phyloP scores from a whole-genome alignment of 306 rosid species.

The Gynostemma pentaphyllum region DNA sequence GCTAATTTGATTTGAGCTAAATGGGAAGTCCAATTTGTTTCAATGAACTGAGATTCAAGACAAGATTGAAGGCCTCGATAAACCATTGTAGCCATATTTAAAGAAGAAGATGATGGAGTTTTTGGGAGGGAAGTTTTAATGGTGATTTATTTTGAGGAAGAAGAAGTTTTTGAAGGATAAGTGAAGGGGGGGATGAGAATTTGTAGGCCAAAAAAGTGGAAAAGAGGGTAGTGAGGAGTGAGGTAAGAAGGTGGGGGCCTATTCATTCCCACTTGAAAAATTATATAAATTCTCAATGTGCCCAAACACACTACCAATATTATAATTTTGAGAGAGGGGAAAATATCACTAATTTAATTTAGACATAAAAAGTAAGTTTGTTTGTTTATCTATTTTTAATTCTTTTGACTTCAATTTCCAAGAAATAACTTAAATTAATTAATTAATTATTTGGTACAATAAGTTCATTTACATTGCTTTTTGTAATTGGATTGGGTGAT shows the following conservation, averaged over 20 bases:
- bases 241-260: slow-evolving; percentile 15
- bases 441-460: no score
- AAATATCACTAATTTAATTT: no score
- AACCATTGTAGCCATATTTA: slow-evolving; percentile 64
- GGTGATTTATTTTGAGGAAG: neutral
- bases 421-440: no score
- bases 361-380: no score
- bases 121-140: neutral
- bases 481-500: no score
- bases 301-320: slow-evolving; percentile 18
- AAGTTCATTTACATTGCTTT: no score
- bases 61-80: slow-evolving; percentile 42
- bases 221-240: slow-evolving; percentile 14
- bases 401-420: no score
- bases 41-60: slow-evolving; percentile 46
- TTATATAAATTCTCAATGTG: slow-evolving; percentile 25
- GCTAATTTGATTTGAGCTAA: neutral
- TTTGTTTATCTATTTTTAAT: no score
- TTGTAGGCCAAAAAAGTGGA: slow-evolving; percentile 61
- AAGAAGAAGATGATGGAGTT: neutral
- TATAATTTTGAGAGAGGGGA: neutral
- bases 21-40: slow-evolving; percentile 20
- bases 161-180: slow-evolving; percentile 11
- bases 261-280: slow-evolving; percentile 51
- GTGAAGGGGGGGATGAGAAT: slow-evolving; percentile 36